Percentiles rank a stretch among this genome's conserved stretches.
Conservation (phyloP, 2,329 filamentous ascomycete genomes). For the Penicillium olsonii region DNA sequence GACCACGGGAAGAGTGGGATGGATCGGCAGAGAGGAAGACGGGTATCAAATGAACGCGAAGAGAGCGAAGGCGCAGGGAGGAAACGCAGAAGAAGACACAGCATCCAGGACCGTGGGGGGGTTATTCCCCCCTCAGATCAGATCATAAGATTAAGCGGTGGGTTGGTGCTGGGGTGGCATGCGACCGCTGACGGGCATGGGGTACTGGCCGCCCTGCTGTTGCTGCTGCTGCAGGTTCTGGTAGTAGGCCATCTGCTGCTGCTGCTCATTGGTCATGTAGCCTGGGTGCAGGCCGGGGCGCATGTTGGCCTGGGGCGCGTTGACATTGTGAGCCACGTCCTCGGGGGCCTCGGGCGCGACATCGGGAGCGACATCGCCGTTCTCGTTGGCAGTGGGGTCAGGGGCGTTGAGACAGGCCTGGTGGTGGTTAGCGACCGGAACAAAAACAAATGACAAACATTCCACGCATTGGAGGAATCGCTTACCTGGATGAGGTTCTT, state of each 20-base stretch:
- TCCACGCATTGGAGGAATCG: constrained; percentile 2
- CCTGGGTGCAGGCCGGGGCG: constrained; percentile 69
- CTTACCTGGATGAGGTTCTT: constrained; percentile 98
- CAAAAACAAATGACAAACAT: neutral
- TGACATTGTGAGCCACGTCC: constrained; percentile 77
- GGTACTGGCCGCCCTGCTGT: constrained; percentile 70
- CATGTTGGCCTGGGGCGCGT: constrained; percentile 67
- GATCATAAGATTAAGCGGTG: constrained; percentile 54
- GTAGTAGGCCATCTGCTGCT: constrained; percentile 80
- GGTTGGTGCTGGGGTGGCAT: constrained; percentile 83
- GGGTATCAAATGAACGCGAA: constrained; percentile 41
- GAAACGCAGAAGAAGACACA: constrained; percentile 29
- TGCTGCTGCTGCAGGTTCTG: constrained; percentile 76
- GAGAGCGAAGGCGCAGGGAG: constrained; percentile 27
- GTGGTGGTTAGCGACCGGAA: constrained; percentile 10
- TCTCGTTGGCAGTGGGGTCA: constrained; percentile 81
- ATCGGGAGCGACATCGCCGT: constrained; percentile 73
- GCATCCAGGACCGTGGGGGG: constrained; percentile 26
- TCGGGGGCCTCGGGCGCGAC: constrained; percentile 83
- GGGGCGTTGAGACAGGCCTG: constrained; percentile 96
- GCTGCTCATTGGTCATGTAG: constrained; percentile 65
- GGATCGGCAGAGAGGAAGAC: constrained; percentile 31
- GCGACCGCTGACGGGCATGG: constrained; percentile 73
- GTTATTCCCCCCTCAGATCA: constrained; percentile 18
- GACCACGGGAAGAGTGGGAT: constrained; percentile 14